Evolutionary conservation across 306 rosid species (phyloP), one percentile per base, ranked within the genome.

Genomic region (Lupinus albus): DNA sequence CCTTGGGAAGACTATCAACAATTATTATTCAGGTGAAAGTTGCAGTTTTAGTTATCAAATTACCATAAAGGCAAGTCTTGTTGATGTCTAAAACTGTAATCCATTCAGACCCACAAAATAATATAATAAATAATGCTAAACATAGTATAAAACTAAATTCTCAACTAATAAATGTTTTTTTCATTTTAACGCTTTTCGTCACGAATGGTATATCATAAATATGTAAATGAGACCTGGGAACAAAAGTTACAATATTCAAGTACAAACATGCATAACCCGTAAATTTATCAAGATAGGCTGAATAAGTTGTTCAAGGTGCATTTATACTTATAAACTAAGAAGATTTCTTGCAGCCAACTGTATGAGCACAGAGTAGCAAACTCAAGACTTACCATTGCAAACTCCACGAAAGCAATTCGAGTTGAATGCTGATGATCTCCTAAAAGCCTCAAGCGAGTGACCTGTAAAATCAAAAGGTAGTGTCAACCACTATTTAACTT

Each of bases 351-450:
- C 60, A 47, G 39, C 50, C 75, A 46, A 32, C 11, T 17, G 17
- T 47, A 33, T 15, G 21, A 48, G 49, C 59, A 46, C 9, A 16
- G 48, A 33, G 17, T 16, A 46, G 44, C 33, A 58, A 7, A 35
- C n/a, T 18, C 11, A 49, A 47, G 42, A 79, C 59, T 68, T 64
- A 81, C 99, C 79, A 88, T 25, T 55, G 84, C 86, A 78, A 93
- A 93, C 72, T 93, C 99, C 61, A 93, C 99, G 76, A 93, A 93
- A 78, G 97, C 99, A 83, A 93, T 90, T 76, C 99, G 97, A 42
- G 97, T 93, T 54, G 93, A 86, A 76, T 93, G 99, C 85, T 84
- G 87, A 71, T 88, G 93, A 80, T 93, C 99, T 52, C 99, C 99
- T 83, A 93, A 84, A 79, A 93, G 85, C 94, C 99, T 93, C 89